phyloP scores from a whole-genome alignment of 148 eudicot species.

The Chenopodium suecicum region DNA sequence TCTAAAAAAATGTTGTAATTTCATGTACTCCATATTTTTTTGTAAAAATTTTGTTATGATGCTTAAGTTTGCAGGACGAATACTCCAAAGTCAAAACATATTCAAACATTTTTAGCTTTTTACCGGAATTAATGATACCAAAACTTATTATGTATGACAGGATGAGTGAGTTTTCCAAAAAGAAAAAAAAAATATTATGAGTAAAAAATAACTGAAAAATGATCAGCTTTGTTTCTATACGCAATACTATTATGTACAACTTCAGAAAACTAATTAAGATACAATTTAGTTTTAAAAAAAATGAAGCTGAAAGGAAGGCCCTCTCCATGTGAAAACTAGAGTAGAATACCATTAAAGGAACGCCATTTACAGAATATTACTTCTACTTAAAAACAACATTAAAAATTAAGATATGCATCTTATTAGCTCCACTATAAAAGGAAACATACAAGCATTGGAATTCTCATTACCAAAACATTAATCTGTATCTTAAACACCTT shows the following conservation, averaged over 20 bases:
- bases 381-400: too few relatives aligned
- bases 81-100: too few relatives aligned
- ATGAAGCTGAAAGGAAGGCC: conserved; percentile 3
- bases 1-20: too few relatives aligned
- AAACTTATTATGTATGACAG: too few relatives aligned
- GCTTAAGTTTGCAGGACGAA: too few relatives aligned
- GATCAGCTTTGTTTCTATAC: not conserved
- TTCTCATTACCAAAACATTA: not conserved
- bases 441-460: not conserved
- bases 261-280: not conserved
- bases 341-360: not conserved
- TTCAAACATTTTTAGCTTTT: too few relatives aligned
- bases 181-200: not conserved
- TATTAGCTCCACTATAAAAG: conserved; percentile 4
- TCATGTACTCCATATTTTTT: too few relatives aligned
- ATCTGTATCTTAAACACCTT: not conserved
- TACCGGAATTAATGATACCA: too few relatives aligned
- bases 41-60: too few relatives aligned
- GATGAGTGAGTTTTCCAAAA: too few relatives aligned
- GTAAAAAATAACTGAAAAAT: not conserved
- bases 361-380: not conserved
- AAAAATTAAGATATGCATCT: not conserved
- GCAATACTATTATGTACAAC: not conserved
- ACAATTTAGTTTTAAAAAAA: not conserved
- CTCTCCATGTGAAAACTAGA: conserved; percentile 2